phyloP scores from a whole-genome alignment of 805 yeast genomes.

The Zygosaccharomyces bisporus region DNA sequence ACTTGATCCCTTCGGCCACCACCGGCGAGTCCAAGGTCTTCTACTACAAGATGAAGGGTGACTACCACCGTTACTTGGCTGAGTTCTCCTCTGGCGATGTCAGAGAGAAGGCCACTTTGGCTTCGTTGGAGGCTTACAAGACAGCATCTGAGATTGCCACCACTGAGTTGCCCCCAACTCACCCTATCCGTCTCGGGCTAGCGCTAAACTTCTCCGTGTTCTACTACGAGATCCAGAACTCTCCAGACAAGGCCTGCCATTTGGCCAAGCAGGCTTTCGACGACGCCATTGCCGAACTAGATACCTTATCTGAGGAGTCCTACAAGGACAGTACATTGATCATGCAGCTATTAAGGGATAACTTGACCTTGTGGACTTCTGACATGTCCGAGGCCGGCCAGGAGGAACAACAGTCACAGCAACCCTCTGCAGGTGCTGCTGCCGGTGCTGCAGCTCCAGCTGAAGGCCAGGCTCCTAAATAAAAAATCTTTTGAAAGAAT shows the following conservation, averaged over 20 bases:
- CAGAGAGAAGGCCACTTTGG: constrained; percentile 88
- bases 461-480: constrained; percentile 30
- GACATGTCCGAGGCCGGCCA: constrained; percentile 83
- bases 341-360: constrained; percentile 98
- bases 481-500: constrained; percentile 11
- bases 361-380: constrained; percentile 95
- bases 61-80: constrained; percentile 97
- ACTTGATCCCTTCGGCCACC: constrained; percentile 89
- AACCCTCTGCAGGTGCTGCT: constrained; percentile 30
- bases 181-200: constrained; percentile 95
- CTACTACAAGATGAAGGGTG: constrained; percentile 99
- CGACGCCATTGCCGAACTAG: constrained; percentile 98
- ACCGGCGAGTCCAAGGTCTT: constrained; percentile 97
- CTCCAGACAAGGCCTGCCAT: constrained; percentile 98
- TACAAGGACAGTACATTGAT: constrained; percentile 98
- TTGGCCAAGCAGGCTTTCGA: constrained; percentile 98
- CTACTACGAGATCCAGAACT: constrained; percentile 95
- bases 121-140: constrained; percentile 91
- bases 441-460: constrained; percentile 30
- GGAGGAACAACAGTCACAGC: constrained; percentile 41
- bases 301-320: constrained; percentile 94
- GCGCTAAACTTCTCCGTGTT: constrained; percentile 97
- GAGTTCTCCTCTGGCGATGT: constrained; percentile 91
- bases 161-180: constrained; percentile 96
- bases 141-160: constrained; percentile 96